These are phyloP conservation scores for Aspergillus novofumigatus DNA, from an alignment of 2,329 filamentous ascomycete species.

Conservation along the genomic window DNA sequence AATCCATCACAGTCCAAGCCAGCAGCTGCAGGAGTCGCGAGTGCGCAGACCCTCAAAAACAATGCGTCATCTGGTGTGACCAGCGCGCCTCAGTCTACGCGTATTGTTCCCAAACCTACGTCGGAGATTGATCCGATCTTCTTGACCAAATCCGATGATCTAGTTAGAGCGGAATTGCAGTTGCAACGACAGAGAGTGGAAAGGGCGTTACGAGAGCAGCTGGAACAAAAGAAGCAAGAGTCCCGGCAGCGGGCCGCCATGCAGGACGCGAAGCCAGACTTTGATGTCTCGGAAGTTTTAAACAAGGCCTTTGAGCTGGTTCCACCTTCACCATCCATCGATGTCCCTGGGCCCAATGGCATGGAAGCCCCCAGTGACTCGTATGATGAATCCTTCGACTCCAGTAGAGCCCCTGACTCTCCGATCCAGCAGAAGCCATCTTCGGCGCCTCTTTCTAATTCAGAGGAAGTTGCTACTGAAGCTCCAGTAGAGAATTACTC, in stretches of 20 bases:
- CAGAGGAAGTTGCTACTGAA: constrained; percentile 31
- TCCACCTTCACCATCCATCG: constrained; percentile 60
- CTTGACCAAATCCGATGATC: constrained; percentile 78
- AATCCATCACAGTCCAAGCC: constrained; percentile 12
- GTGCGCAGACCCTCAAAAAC: constrained; percentile 14
- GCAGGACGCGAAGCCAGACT: constrained; percentile 56
- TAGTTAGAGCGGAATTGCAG: constrained; percentile 76
- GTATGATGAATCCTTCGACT: constrained; percentile 93
- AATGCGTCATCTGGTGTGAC: constrained; percentile 19
- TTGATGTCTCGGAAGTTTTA: constrained; percentile 70
- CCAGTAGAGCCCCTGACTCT: constrained; percentile 81
- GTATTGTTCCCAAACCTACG: constrained; percentile 46
- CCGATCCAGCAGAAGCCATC: constrained; percentile 38
- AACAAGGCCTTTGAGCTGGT: constrained; percentile 67
- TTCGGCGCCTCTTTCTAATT: constrained; percentile 25
- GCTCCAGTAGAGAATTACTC: constrained; percentile 29
- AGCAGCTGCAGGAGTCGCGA: constrained; percentile 17
- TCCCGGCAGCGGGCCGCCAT: constrained; percentile 47
- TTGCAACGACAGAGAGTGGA: constrained; percentile 79
- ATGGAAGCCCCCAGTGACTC: constrained; percentile 70
- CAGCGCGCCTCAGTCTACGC: constrained; percentile 27
- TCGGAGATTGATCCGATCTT: constrained; percentile 77
- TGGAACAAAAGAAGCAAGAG: constrained; percentile 58
- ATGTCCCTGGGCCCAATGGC: constrained; percentile 51
- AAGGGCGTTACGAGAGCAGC: constrained; percentile 68